These are phyloP conservation scores for Ambrosiella beaveri DNA, from an alignment of 2,329 filamentous ascomycete species.

Conservation along the genomic window DNA sequence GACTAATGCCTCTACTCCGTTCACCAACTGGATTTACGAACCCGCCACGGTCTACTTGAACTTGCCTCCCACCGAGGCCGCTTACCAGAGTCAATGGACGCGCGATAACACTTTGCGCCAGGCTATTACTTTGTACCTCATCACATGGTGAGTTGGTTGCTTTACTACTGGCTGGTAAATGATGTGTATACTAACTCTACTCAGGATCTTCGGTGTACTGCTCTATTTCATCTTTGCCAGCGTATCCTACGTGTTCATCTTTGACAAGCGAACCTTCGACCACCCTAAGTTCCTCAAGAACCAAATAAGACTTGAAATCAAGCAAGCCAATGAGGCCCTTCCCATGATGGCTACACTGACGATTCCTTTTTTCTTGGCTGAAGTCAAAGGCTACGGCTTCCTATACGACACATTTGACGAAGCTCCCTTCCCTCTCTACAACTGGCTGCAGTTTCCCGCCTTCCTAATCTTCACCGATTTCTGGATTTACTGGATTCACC, in stretches of 20 bases:
- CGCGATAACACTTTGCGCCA: conserved; percentile 68
- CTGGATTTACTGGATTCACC: conserved; percentile 83
- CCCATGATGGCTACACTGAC: conserved; percentile 73
- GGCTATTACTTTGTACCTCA: conserved; percentile 56
- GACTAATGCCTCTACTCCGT: conserved; percentile 37
- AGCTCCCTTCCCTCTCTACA: conserved; percentile 62
- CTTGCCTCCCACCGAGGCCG: conserved; percentile 53
- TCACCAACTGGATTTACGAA: conserved; percentile 50
- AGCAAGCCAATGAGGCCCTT: conserved; percentile 58
- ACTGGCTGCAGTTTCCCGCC: conserved; percentile 72
- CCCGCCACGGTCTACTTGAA: conserved; percentile 55
- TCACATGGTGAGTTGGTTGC: conserved; percentile 54
- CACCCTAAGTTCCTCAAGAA: conserved; percentile 94
- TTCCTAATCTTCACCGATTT: conserved; percentile 82
- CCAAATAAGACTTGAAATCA: conserved; percentile 73
- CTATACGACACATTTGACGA: conserved; percentile 69
- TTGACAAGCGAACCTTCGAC: conserved; percentile 74
- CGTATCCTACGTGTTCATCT: conserved; percentile 74
- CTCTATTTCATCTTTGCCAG: conserved; percentile 74
- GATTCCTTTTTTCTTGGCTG: conserved; percentile 60
- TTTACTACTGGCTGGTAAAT: background rate
- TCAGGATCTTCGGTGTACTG: conserved; percentile 66
- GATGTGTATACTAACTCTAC: conserved; percentile 5
- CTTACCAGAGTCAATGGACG: conserved; percentile 61
- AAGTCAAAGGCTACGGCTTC: conserved; percentile 70